Base-by-base conservation (phyloP, 2,329 filamentous ascomycete species). In the Trichoderma koningiopsis region DNA sequence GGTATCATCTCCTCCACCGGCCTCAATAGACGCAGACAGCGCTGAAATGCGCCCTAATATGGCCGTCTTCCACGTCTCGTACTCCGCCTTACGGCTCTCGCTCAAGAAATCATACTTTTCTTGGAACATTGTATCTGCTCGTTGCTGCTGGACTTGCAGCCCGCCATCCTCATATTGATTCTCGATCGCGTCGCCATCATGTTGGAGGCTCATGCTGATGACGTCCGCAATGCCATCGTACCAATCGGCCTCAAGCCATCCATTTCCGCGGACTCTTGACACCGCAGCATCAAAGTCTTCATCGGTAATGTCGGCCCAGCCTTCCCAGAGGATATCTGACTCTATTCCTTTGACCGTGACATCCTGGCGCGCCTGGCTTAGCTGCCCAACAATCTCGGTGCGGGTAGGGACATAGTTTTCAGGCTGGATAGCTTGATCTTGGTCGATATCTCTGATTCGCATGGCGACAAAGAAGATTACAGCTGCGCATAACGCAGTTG, bases 111-210 rank as follows among this genome's bases (percentile, higher is more conserved):
- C 91, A 74, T 92, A 89, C 58, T 86, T 85, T 72, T 90, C 89
- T 77, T 94, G 91, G 73, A 94, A 88, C 91, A 94, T 94, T 2
- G 89, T 91, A 72, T 89, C 87, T 10, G 84, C 81, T 68, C 84
- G 78, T 78, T 88, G 79, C 33, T 84, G 76, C 68, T 84, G 81
- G 47, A 80, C 75, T 70, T 78, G 82, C 71, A 75, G 72, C 27
- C 71, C 72, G 53, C 75, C 79, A 11, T 73, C 73, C 29, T 73
- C 68, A 57, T 71, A 72, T 68, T 63, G 35, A 35, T 79, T 79
- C n/a, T 81, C 81, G 1, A 75, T 77, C 69, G 73, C 72, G 40
- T 79, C 79, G 3, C 77, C 79, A 29, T 80, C 79, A 11, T 79
- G 79, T 14, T 74, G 78, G 69, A 61, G 37, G 65, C 71, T 70